Conservation (phyloP, 805 yeast genomes). For the Yarrowia alimentaria region DNA sequence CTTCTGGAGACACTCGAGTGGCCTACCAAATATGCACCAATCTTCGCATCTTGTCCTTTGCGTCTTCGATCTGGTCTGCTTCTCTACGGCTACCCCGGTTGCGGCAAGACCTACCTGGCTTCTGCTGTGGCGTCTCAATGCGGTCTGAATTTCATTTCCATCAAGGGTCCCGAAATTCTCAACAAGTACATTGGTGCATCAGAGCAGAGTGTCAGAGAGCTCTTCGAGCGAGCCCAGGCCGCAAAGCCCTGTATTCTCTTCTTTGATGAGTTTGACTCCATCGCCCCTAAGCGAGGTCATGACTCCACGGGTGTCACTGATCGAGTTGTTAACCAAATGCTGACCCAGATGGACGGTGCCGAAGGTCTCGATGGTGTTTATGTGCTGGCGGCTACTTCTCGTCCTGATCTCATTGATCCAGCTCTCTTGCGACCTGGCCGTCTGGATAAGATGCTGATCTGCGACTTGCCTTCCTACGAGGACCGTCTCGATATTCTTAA, state of each 20-base stretch:
- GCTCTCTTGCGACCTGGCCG: constrained; percentile 95
- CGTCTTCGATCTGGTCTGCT: constrained; percentile 85
- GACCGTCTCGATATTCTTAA: constrained; percentile 73
- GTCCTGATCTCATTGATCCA: constrained; percentile 94
- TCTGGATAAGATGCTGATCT: constrained; percentile 84
- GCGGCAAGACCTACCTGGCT: constrained; percentile 92
- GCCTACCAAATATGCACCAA: constrained; percentile 96
- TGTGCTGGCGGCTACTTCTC: constrained; percentile 90
- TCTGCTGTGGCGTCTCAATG: constrained; percentile 92
- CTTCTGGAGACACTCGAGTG: constrained; percentile 88
- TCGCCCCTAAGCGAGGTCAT: constrained; percentile 96
- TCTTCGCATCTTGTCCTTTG: constrained; percentile 84
- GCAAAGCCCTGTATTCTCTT: constrained; percentile 92
- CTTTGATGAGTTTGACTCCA: constrained; percentile 94
- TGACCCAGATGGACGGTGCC: constrained; percentile 99
- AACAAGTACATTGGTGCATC: constrained; percentile 97
- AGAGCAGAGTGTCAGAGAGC: constrained; percentile 89
- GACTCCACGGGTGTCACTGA: constrained; percentile 98
- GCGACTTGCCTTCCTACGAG: constrained; percentile 74
- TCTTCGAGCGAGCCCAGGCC: constrained; percentile 90
- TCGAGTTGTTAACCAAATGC: constrained; percentile 92
- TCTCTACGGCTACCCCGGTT: constrained; percentile 94
- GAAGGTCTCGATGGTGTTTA: constrained; percentile 97
- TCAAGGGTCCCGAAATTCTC: constrained; percentile 93
- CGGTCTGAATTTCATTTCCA: constrained; percentile 87